Base-by-base conservation (phyloP, 1,284 basidiomycete species). In the Ceratobasidium sp. region DNA sequence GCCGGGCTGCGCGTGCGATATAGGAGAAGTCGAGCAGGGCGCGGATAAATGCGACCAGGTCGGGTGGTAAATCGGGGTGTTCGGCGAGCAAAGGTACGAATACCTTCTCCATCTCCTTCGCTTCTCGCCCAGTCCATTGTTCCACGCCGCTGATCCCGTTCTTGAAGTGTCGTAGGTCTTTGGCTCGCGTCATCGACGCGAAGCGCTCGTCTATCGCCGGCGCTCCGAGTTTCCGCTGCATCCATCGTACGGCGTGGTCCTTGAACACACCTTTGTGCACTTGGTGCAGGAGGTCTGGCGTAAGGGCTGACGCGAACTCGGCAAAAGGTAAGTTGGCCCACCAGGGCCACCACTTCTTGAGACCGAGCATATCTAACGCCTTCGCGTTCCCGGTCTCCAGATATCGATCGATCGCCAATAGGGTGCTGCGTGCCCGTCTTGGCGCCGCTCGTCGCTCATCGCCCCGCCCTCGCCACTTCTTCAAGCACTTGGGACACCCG, bases 181-280 rank as follows among this genome's bases (percentile, higher is more conserved):
- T 33, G 1, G 72, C 72, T 2, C 15, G 5, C 20, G 72, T 58
- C 58, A 75, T 75, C 2, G 60, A 7, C 20, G 26, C 20, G 42
- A 75, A 51, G 0, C 44, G 46, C 1, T 39, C 9, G 60, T 75
- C 49, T 1, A 75, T 15, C 7, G 33, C 23, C 23, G 18, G 13
- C 33, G 12, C 51, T 0, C 28, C 58, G 5, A 75, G 18, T 20
- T 63, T 23, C 2, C 39, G 20, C 26, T 49, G 20, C 5, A 49
- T 23, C 72, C 72, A 75, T 0, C 26, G 39, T 6, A 46, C 0
- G 0, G 33, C 15, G 28, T 82, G 81, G 72, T 82, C 81, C 71
- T 87, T 86, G 77, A 83, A 83, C 6, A 85, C 79, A 10, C 84
- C 84, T 63, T 85, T 84, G 78, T 85, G 82, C 1, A 85, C 33